Conservation (phyloP, 2,329 filamentous ascomycete genomes). For the Fusarium sp. region DNA sequence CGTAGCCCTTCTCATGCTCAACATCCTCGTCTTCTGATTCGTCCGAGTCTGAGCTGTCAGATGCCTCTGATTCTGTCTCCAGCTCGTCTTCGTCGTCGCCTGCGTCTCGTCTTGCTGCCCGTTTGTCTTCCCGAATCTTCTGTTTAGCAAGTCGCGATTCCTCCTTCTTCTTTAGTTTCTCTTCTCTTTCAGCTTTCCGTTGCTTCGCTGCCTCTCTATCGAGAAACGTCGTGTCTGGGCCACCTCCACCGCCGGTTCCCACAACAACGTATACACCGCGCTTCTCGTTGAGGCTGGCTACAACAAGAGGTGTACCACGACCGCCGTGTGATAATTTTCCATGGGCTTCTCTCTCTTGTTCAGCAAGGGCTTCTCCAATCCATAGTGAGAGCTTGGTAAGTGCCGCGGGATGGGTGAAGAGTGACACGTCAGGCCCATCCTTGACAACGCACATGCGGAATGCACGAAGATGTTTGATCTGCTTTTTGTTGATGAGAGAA, state of each 20-base stretch:
- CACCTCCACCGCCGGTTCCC: slow-evolving; percentile 88
- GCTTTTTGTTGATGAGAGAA: slow-evolving; percentile 89
- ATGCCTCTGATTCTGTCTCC: slow-evolving; percentile 58
- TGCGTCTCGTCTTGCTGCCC: slow-evolving; percentile 64
- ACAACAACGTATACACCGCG: slow-evolving; percentile 92
- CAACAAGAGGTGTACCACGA: slow-evolving; percentile 85
- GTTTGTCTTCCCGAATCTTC: slow-evolving; percentile 70
- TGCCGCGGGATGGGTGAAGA: slow-evolving; percentile 93
- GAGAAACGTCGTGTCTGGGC: slow-evolving; percentile 76
- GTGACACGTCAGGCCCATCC: slow-evolving; percentile 88
- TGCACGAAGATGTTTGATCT: slow-evolving; percentile 90
- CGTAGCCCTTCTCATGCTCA: slow-evolving; percentile 72
- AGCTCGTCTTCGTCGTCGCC: slow-evolving; percentile 61
- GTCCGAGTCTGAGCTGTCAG: slow-evolving; percentile 55
- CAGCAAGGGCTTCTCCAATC: slow-evolving; percentile 91
- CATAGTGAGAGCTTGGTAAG: slow-evolving; percentile 93
- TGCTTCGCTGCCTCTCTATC: slow-evolving; percentile 75
- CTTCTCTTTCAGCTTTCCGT: slow-evolving; percentile 71
- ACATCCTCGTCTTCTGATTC: slow-evolving; percentile 66
- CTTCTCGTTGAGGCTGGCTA: slow-evolving; percentile 89
- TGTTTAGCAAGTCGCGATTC: slow-evolving; percentile 67
- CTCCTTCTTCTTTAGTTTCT: slow-evolving; percentile 72
- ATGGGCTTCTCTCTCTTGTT: slow-evolving; percentile 84
- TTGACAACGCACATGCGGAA: slow-evolving; percentile 97
- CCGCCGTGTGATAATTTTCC: slow-evolving; percentile 76